These are phyloP conservation scores for Cutaneotrichosporon daszewskae DNA, from an alignment of 1,284 basidiomycete species.

Conservation along the genomic window DNA sequence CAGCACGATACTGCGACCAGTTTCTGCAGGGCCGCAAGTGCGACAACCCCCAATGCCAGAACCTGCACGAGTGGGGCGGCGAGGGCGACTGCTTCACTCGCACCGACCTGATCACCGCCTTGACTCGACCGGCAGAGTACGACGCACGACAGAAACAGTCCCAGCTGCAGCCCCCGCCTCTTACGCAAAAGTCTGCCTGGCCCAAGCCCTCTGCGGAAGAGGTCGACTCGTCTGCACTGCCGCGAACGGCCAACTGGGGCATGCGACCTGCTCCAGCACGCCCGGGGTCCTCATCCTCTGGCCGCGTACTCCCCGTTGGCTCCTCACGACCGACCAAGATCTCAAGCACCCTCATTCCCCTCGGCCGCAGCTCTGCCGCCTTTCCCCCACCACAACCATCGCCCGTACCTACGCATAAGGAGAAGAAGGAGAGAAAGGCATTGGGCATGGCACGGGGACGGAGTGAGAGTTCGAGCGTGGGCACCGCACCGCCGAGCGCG, in stretches of 20 bases:
- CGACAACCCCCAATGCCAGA: conserved; percentile 69
- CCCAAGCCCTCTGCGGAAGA: conserved; percentile 38
- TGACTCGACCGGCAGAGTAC: conserved; percentile 42
- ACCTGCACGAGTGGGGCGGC: conserved; percentile 95
- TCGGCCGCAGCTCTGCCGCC: conserved; percentile 31
- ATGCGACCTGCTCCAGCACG: conserved; percentile 19
- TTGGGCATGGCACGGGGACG: conserved; percentile 30
- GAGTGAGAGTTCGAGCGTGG: conserved; percentile 32
- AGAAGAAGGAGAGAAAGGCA: conserved; percentile 20
- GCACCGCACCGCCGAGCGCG: conserved; percentile 20
- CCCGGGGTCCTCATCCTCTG: conserved; percentile 7
- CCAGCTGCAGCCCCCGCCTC: conserved; percentile 24
- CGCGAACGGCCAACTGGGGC: conserved; percentile 77
- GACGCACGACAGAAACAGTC: conserved; percentile 42
- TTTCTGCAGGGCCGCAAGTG: conserved; percentile 86
- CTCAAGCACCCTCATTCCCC: conserved; percentile 31
- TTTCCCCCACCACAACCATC: conserved; percentile 58
- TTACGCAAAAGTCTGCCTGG: conserved; percentile 30
- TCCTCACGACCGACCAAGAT: conserved; percentile 31
- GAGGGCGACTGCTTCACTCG: conserved; percentile 95
- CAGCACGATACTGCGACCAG: conserved; percentile 95
- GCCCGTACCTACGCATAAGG: conserved; percentile 53
- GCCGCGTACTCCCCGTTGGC: conserved; percentile 16
- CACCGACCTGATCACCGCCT: conserved; percentile 80
- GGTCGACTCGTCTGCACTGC: conserved; percentile 54